phyloP scores from a whole-genome alignment of 805 yeast species.

The Candida ipomoeae region DNA sequence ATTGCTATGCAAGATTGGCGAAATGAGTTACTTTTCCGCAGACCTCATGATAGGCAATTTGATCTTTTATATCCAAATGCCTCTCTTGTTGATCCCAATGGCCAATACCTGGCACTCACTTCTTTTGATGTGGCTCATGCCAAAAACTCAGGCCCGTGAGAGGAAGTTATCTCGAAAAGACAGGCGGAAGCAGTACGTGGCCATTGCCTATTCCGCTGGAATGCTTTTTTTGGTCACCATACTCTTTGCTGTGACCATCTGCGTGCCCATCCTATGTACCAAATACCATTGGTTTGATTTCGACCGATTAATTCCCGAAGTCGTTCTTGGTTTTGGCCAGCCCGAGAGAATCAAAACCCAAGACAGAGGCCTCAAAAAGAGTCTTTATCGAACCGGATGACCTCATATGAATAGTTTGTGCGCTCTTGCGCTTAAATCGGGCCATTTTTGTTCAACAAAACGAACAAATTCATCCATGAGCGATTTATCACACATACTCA shows the following conservation, averaged over 20 bases:
- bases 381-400: constrained; percentile 8
- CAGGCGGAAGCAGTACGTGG: constrained; percentile 16
- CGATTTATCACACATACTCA: constrained; percentile 28
- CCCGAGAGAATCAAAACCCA: constrained; percentile 31
- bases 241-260: constrained; percentile 4
- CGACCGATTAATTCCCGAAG: constrained; percentile 29
- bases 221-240: constrained; percentile 4
- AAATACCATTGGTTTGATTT: constrained; percentile 8
- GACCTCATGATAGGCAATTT: constrained; percentile 61
- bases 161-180: constrained; percentile 19
- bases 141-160: constrained; percentile 45
- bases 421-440: neutral
- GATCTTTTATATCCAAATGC: constrained; percentile 54
- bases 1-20: constrained; percentile 57
- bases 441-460: constrained; percentile 2
- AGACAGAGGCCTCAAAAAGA: constrained; percentile 35
- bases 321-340: constrained; percentile 34
- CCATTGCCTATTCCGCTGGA: constrained; percentile 3
- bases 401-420: neutral
- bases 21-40: constrained; percentile 62
- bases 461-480: constrained; percentile 10
- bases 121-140: constrained; percentile 64
- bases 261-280: constrained; percentile 7
- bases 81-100: constrained; percentile 58
- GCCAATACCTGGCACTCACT: constrained; percentile 65